Conservation (phyloP, 352 stramenopile species). For the Pythium sp. region DNA sequence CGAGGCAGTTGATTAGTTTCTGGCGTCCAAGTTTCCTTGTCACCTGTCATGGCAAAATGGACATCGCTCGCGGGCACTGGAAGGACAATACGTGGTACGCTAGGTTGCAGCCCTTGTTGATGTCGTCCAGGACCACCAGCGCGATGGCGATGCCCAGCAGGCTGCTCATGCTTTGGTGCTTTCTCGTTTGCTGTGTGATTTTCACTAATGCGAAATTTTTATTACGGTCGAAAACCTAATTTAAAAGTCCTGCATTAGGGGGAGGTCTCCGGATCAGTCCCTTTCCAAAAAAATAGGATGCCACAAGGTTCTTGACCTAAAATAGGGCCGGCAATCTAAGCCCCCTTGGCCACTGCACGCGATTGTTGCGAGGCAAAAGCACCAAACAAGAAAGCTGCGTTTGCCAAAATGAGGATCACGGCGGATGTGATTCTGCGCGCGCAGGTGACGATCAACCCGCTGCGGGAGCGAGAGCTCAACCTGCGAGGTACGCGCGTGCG, state of each 20-base stretch:
- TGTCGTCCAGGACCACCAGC: too few relatives aligned
- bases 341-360: background rate
- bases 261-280: too few relatives aligned
- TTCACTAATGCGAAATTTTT: too few relatives aligned
- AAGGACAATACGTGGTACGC: too few relatives aligned
- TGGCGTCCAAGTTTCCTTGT: background rate
- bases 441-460: constrained; percentile 88
- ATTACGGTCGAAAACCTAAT: too few relatives aligned
- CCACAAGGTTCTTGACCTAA: background rate
- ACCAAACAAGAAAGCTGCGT: background rate
- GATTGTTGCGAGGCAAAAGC: background rate
- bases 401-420: constrained; percentile 75
- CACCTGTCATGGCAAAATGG: background rate
- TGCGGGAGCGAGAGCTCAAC: constrained; percentile 90
- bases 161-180: too few relatives aligned
- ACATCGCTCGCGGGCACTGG: background rate
- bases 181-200: too few relatives aligned
- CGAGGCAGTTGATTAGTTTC: background rate
- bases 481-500: constrained; percentile 68
- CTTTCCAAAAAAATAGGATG: too few relatives aligned
- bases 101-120: too few relatives aligned
- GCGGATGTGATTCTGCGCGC: constrained; percentile 88
- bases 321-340: background rate
- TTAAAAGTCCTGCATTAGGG: too few relatives aligned
- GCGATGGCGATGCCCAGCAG: too few relatives aligned